Base-by-base conservation (phyloP, 768 basidiomycete species). In the Lepiota venenata region DNA sequence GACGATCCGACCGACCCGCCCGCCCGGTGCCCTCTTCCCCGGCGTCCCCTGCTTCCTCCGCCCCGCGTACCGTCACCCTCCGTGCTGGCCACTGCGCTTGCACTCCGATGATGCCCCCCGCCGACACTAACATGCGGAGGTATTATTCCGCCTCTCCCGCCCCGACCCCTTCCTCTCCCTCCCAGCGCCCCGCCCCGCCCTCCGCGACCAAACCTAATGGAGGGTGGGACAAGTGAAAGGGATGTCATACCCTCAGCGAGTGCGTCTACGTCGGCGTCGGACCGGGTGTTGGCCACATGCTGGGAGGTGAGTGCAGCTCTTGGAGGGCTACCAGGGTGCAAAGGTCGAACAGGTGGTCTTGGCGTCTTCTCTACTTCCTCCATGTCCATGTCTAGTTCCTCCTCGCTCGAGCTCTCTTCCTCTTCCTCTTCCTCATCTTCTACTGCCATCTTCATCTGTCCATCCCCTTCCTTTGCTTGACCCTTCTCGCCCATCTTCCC, bases 161-260 rank as follows among this genome's bases (percentile, higher is more conserved):
- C 53, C 29, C 53, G 35, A 2, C 59, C 59, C 27, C 55, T 54
- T n/a, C 52, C 46, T 49, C 52, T 45, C n/a, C 29, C 27, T 29
- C 46, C 58, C 11, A 60, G 40, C 10, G 59, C 57, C 40, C 51
- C 48, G 40, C 57, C 50, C 37, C 50, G 46, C 3, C 82, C 84
- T 0, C 90, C 90, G 37, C 88, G 76, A 21, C 89, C 89, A 56
- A 92, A 92, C 11, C 84, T 78, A 39, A 91, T 78, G 0, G 85
- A 77, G 2, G 81, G 69, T 3, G 89, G 89, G 1, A 91, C 80
- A 52, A 91, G 77, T 8, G 82, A 73, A 4, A 81, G 70, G 1
- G 77, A 68, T 43, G 68, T 68, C 58, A 80, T 60, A 1, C 75
- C 75, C 21, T 73, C 66, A 16, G 82, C 64, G 12, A 91, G 74